These are phyloP conservation scores for Centella asiatica DNA, from an alignment of 129 eudicot genomes.

Conservation along the genomic window DNA sequence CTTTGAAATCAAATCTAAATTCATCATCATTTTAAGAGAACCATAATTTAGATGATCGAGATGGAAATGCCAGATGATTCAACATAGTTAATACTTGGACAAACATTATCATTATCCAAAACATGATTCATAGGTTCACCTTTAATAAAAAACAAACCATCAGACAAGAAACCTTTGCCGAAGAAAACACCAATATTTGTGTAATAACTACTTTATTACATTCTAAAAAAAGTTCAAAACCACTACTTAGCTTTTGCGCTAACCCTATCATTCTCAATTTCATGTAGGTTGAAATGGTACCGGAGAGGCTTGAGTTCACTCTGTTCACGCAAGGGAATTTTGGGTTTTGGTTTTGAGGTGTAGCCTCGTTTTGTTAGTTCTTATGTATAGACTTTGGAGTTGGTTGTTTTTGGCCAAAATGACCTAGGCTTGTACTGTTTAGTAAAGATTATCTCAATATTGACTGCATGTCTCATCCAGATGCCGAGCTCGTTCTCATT, in stretches of 20 bases:
- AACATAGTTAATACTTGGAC: not conserved
- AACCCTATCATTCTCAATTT: not conserved
- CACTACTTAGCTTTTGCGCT: not conserved
- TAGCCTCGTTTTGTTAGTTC: too few species aligned
- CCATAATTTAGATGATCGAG: not conserved
- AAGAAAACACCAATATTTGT: not conserved
- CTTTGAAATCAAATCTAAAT: constrained; percentile 6
- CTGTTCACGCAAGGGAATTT: too few species aligned
- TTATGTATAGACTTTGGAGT: too few species aligned
- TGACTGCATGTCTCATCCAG: too few species aligned
- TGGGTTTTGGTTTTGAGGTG: too few species aligned
- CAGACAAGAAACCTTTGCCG: not conserved
- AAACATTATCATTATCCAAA: not conserved
- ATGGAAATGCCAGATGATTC: not conserved
- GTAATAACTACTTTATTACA: not conserved
- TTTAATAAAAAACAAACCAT: not conserved
- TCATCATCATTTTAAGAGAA: not conserved
- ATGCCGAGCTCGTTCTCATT: too few species aligned
- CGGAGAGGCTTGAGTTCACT: not conserved
- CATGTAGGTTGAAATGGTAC: not conserved
- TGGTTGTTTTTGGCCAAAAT: too few species aligned
- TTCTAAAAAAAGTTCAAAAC: not conserved
- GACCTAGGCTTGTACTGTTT: too few species aligned
- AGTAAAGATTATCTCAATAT: too few species aligned
- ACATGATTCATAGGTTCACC: not conserved